Conservation (phyloP, 441 rosid genomes). For the Populus hybrid region DNA sequence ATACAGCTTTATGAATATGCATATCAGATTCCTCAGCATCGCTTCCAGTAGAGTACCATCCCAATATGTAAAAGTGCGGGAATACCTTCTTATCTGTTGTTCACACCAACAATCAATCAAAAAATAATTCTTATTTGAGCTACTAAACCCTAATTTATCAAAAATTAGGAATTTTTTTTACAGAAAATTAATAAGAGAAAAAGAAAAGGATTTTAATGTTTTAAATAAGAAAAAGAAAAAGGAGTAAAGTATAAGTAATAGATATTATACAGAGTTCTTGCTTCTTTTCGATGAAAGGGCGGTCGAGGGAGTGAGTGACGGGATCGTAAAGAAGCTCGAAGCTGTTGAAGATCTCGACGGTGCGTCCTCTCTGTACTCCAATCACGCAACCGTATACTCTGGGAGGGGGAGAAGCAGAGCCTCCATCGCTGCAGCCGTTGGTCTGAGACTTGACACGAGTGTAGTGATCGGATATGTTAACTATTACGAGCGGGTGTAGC, state of each 20-base stretch:
- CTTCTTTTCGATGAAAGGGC: constrained; percentile 87
- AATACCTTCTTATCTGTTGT: constrained; percentile 82
- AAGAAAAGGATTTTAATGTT: not conserved
- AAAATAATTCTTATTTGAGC: not conserved
- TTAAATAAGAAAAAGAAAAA: not conserved
- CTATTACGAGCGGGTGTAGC: constrained; percentile 88
- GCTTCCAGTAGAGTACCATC: constrained; percentile 93
- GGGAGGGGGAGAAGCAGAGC: constrained; percentile 29
- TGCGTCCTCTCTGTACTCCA: constrained; percentile 89
- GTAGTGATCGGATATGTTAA: constrained; percentile 93
- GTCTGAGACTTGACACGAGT: constrained; percentile 87
- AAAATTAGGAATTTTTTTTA: not conserved
- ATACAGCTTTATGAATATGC: constrained; percentile 88
- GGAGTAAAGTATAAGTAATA: not conserved
- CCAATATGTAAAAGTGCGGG: constrained; percentile 81
- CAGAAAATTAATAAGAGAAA: not conserved
- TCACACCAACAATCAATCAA: not conserved
- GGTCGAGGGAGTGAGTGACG: constrained; percentile 62
- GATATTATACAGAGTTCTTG: constrained; percentile 82
- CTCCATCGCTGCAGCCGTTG: constrained; percentile 36
- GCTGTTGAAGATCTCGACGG: constrained; percentile 97
- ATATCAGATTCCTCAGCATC: constrained; percentile 90
- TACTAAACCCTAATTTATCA: constrained; percentile 1
- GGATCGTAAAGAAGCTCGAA: constrained; percentile 94
- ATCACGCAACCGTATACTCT: constrained; percentile 93